These are phyloP conservation scores for Eucalyptus tenuipes DNA, from an alignment of 345 rosid genomes.

Conservation along the genomic window DNA sequence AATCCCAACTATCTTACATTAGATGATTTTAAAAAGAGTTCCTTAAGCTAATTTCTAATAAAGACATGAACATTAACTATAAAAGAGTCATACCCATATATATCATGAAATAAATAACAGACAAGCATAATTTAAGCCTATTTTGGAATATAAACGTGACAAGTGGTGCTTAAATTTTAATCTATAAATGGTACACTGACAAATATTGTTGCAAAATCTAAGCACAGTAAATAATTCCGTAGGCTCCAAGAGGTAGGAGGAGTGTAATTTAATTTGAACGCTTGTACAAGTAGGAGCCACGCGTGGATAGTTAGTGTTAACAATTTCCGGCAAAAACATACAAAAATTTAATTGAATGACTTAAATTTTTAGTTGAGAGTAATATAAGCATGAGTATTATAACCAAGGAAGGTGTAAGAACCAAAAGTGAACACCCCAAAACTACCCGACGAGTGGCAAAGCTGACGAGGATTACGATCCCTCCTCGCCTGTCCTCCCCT, in stretches of 20 bases:
- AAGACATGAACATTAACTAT: neutral
- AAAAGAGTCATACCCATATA: neutral
- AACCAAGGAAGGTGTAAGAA: neutral
- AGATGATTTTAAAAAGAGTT: neutral
- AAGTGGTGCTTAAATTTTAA: neutral
- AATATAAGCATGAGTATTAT: neutral
- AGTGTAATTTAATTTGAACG: neutral
- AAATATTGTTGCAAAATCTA: neutral
- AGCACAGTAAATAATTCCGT: neutral
- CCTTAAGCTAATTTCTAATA: neutral
- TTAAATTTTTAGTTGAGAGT: neutral
- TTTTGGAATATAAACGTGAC: neutral
- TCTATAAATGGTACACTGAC: neutral
- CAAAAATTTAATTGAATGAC: neutral
- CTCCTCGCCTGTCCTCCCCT: too few species aligned
- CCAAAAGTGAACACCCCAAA: neutral
- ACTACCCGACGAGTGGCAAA: neutral
- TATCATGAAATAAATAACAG: neutral
- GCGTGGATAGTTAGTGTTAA: fast-evolving
- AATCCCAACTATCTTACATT: neutral
- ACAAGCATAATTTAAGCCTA: neutral
- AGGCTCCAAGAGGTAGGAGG: neutral
- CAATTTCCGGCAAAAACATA: neutral
- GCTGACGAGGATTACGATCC: too few species aligned
- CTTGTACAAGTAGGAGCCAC: neutral